Conservation (phyloP, 768 basidiomycete genomes). For the Termitomyces sp. region DNA sequence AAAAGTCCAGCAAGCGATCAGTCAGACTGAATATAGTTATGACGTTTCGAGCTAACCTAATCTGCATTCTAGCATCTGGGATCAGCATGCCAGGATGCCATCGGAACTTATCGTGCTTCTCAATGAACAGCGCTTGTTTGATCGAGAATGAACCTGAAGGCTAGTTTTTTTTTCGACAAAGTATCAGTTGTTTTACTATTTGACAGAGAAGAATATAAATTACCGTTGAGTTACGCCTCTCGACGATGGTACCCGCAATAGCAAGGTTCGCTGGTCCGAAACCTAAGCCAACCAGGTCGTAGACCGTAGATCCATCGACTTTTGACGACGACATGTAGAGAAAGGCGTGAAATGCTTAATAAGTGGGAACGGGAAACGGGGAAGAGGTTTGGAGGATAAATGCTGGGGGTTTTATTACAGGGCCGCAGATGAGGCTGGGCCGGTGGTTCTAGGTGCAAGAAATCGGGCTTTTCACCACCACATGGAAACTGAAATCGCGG, state of each 20-base stretch:
- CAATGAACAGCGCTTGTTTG: slow-evolving; percentile 40
- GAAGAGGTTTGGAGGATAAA: too few relatives aligned
- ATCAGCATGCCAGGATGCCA: slow-evolving; percentile 60
- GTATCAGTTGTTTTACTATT: slow-evolving; percentile 3
- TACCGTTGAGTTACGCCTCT: slow-evolving; percentile 28
- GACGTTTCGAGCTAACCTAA: slow-evolving; percentile 30
- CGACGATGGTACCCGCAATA: slow-evolving; percentile 45
- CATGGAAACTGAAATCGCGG: neutral
- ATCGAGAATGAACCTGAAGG: slow-evolving; percentile 8
- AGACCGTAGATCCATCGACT: slow-evolving; percentile 19
- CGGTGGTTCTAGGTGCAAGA: neutral
- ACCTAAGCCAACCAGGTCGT: slow-evolving; percentile 48
- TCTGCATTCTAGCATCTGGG: slow-evolving; percentile 50
- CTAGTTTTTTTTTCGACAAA: slow-evolving; percentile 8
- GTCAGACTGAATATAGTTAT: neutral
- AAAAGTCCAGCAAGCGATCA: neutral
- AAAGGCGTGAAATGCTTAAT: neutral
- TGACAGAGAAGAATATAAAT: neutral
- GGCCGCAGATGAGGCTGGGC: neutral
- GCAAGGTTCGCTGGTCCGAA: slow-evolving; percentile 55
- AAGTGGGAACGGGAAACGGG: neutral
- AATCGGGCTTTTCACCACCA: neutral
- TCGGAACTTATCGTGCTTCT: slow-evolving; percentile 41
- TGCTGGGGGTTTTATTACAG: neutral
- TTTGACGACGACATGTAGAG: slow-evolving; percentile 9